Evolutionary conservation across 495 filamentous ascomycete species (phyloP), one percentile per base, ranked within the genome.

Genomic region (Neurospora tetraspora): DNA sequence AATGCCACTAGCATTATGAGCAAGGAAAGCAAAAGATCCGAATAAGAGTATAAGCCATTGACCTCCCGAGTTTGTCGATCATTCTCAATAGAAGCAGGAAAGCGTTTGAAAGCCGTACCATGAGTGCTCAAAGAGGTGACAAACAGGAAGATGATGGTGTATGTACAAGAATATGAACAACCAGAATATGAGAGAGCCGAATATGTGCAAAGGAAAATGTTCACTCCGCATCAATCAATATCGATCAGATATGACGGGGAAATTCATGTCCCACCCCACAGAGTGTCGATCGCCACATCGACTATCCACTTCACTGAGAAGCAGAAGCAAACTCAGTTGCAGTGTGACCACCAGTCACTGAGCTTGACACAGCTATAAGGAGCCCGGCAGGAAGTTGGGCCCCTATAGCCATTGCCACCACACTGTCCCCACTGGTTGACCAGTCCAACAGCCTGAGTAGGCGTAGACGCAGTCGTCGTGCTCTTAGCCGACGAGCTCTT

Each of bases 391-490:
- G 74, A 39, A 37, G 82, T 84, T 38, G 82, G 70, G 5, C 82
- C 83, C 4, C 74, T 76, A 68, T 81, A 84, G 10, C 77, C 81
- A 4, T 43, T 45, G 20, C 83, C 83, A 39, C 82, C 83, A 68
- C 83, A 85, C 77, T 83, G 82, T 36, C 77, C 79, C 78, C 81
- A 83, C 43, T 85, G 82, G 20, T 79, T 73, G 45, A 83, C 80
- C 2, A 75, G 47, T 9, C 42, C 20, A 18, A 65, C 68, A 3
- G 59, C 70, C 23, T 68, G 71, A 36, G 59, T 70, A 23, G 53
- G 34, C 18, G 69, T 23, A 31, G 53, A 34, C 12, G 11, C 2
- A 34, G 27, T 27, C 27, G 53, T 34, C 7, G 27, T 65, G 31
- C 53, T 65, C 27, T 65, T 14, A 65, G 27, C 31, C 27, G 27